Conservation (phyloP, 2,329 filamentous ascomycete species). For the Dothidotthia symphoricarpi region DNA sequence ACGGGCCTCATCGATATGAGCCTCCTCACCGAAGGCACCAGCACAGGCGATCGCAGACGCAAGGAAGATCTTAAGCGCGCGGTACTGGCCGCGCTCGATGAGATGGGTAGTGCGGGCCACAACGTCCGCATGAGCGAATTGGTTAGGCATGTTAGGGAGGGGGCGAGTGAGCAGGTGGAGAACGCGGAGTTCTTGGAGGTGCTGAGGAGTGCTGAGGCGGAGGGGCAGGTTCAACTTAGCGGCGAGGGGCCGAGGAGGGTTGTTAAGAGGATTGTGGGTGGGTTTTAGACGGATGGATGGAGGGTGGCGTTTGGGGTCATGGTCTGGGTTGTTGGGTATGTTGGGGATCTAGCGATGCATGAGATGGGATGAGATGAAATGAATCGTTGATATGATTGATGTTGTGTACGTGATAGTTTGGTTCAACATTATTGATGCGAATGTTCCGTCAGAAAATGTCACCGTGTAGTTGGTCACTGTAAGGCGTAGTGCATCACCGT, state of each 20-base stretch:
- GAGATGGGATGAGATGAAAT: background rate
- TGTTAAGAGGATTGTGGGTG: conserved; percentile 65
- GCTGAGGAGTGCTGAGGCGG: conserved; percentile 75
- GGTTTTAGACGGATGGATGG: conserved; percentile 16
- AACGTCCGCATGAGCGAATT: conserved; percentile 78
- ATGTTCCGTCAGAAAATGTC: too few species aligned
- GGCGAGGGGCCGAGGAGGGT: conserved; percentile 83
- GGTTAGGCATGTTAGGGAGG: conserved; percentile 66
- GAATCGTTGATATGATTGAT: too few species aligned
- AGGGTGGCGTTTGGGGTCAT: background rate
- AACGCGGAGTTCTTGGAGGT: conserved; percentile 78
- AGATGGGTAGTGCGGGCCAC: conserved; percentile 61
- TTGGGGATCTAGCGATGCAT: background rate
- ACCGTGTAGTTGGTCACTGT: too few species aligned
- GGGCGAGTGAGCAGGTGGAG: conserved; percentile 61
- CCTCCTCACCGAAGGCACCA: conserved; percentile 89
- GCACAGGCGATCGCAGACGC: conserved; percentile 77
- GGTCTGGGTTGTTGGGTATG: background rate
- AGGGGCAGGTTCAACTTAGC: conserved; percentile 74
- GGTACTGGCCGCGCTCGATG: conserved; percentile 72
- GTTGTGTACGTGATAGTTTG: too few species aligned
- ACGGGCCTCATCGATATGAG: conserved; percentile 96
- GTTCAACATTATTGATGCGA: too few species aligned
- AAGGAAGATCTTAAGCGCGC: conserved; percentile 82
- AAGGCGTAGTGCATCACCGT: too few species aligned